These are phyloP conservation scores for Eruca vesicaria DNA, from an alignment of 441 rosid species.

Conservation along the genomic window DNA sequence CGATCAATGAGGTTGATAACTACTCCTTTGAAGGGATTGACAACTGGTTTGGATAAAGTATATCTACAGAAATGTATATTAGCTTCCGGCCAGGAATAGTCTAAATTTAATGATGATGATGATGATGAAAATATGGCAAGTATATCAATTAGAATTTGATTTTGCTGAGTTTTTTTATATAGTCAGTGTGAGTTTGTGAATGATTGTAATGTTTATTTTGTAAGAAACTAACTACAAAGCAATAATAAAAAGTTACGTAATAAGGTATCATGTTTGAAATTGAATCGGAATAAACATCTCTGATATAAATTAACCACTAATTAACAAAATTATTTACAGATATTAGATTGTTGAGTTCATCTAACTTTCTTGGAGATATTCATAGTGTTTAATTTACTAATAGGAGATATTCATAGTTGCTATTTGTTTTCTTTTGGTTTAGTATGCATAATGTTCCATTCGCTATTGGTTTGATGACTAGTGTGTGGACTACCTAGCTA, in stretches of 20 bases:
- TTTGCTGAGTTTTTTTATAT: neutral
- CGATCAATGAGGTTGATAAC: constrained; percentile 9
- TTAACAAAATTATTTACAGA: neutral
- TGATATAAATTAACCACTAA: neutral
- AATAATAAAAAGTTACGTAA: neutral
- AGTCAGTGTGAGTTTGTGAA: neutral
- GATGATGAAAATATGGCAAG: constrained; percentile 6
- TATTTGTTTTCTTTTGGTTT: neutral
- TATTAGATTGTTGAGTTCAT: neutral
- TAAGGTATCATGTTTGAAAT: neutral
- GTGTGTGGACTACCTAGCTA: neutral
- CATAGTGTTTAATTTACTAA: too few relatives aligned
- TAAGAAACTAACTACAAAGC: neutral
- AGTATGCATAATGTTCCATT: neutral
- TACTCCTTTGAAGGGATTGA: constrained; percentile 12
- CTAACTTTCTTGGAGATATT: neutral
- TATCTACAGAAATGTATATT: neutral
- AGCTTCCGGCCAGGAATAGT: neutral
- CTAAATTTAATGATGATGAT: neutral
- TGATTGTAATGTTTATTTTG: neutral
- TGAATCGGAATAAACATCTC: neutral
- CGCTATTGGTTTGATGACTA: neutral
- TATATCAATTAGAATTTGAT: constrained; percentile 16
- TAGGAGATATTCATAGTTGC: neutral
- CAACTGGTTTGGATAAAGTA: constrained; percentile 15